These are phyloP conservation scores for Austropuccinia psidii DNA, from an alignment of 1,284 basidiomycete genomes.

Conservation along the genomic window DNA sequence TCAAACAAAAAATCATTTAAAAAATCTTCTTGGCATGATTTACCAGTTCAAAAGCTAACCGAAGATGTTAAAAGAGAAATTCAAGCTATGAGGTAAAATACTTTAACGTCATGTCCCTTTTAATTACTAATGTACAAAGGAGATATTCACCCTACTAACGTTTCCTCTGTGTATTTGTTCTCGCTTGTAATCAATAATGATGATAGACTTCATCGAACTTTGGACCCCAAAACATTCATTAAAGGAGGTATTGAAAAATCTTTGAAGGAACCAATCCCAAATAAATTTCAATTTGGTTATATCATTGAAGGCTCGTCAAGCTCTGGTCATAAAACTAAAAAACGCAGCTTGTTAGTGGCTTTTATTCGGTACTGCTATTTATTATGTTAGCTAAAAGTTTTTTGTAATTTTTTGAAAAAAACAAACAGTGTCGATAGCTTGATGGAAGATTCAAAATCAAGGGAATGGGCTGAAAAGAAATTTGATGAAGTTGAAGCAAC, in stretches of 20 bases:
- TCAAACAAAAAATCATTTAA: background rate
- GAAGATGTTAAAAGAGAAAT: slow-evolving; percentile 23
- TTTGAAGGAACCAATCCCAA: slow-evolving; percentile 20
- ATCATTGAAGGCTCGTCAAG: slow-evolving; percentile 2
- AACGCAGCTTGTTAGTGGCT: slow-evolving; percentile 22
- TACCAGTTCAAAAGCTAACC: slow-evolving; percentile 13
- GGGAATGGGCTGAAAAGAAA: slow-evolving; percentile 1
- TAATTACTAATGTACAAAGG: background rate
- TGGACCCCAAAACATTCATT: slow-evolving; percentile 47
- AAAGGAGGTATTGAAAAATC: slow-evolving; percentile 39
- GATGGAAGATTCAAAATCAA: background rate
- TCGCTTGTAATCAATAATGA: background rate
- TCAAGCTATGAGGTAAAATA: slow-evolving; percentile 30
- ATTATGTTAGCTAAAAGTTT: background rate
- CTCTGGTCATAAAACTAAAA: background rate
- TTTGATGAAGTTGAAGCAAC: slow-evolving; percentile 1
- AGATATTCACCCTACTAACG: background rate
- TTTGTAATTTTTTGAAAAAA: background rate
- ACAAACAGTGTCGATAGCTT: slow-evolving; percentile 3
- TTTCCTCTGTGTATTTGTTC: background rate
- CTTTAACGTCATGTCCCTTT: background rate
- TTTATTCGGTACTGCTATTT: background rate
- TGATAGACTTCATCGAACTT: slow-evolving; percentile 45
- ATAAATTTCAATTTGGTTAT: slow-evolving; percentile 21
- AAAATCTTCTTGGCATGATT: slow-evolving; percentile 3